These are phyloP conservation scores for Zygotorulaspora chibaensis DNA, from an alignment of 805 yeast genomes.

Conservation along the genomic window DNA sequence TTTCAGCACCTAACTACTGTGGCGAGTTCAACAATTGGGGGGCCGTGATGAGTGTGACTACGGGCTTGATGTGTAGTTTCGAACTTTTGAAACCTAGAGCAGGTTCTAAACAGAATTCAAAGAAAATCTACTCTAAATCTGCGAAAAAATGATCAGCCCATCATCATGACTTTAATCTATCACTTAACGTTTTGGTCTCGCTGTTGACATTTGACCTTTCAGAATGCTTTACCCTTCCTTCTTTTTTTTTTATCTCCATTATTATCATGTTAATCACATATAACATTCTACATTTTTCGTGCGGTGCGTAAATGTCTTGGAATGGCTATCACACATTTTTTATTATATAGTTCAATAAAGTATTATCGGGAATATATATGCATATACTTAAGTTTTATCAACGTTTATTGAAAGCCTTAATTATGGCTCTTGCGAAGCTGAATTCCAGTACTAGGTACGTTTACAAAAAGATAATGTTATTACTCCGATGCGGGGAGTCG, in stretches of 20 bases:
- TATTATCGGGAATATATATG: too few relatives aligned
- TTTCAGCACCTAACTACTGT: conserved; percentile 80
- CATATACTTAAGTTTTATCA: too few relatives aligned
- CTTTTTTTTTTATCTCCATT: too few relatives aligned
- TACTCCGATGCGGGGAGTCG: conserved; percentile 35
- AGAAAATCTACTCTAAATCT: conserved; percentile 1
- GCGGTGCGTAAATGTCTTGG: too few relatives aligned
- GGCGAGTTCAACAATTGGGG: conserved; percentile 80
- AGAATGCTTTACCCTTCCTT: too few relatives aligned
- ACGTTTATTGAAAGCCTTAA: too few relatives aligned
- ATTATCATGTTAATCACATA: too few relatives aligned
- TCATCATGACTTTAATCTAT: neutral
- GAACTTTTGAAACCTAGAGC: conserved; percentile 59
- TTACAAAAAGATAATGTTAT: conserved; percentile 1
- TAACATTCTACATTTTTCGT: too few relatives aligned
- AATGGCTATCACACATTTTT: neutral
- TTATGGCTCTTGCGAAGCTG: too few relatives aligned
- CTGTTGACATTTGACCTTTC: too few relatives aligned
- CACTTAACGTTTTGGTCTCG: neutral
- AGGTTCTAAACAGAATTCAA: conserved; percentile 11
- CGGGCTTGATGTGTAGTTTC: conserved; percentile 63
- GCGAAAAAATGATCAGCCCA: conserved; percentile 1
- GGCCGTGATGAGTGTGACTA: conserved; percentile 71
- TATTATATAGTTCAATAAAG: neutral
- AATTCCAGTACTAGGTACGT: too few relatives aligned